Base-by-base conservation (phyloP, 2,329 filamentous ascomycete genomes). In the Cryphonectria japonica region DNA sequence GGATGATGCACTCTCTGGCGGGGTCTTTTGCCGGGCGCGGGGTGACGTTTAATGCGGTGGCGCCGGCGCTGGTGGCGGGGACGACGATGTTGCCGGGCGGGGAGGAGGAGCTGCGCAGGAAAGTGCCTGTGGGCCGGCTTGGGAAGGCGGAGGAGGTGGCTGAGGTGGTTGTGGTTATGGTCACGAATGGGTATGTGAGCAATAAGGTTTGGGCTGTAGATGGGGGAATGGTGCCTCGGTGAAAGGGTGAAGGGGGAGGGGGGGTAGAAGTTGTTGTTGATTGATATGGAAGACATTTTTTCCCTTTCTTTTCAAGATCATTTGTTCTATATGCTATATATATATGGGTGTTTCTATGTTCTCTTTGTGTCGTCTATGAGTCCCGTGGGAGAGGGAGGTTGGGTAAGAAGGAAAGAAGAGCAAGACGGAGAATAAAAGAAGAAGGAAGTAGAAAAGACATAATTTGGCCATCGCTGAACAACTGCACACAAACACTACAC, bases 181-280 rank as follows among this genome's bases (percentile, higher is more conserved):
- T 70, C 2, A 65, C 64, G 65, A 72, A 66, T 63, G 65, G 68
- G 8, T 70, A 72, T 62, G 37, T 70, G 32, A 68, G 39, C 22
- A 70, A 72, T 3, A 70, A 72, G 60, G 65, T 72, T 9, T 72
- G 68, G 71, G 61, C 61, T 54, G 68, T 70, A 26, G 68, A 72
- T 32, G 68, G 68, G 7, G 65, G 71, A 0, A 60, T 69, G 65
- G 65, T 70, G 39, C 71, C 71, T 19, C 52, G 50, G 46, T 68
- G 41, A 52, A 8, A 7, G 8, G n/a, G 34, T 3, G 37, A 13
- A 34, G n/a, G n/a, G 29, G 39, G 29, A 5, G 14, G 29, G 14
- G 37, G 37, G 37, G 11, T n/a, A 26, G 26, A 26, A 26, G 37
- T 37, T 37, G 34, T 39, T 9, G 2, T 39, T 39, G 37, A 39